Base-by-base conservation (phyloP, 2,329 filamentous ascomycete genomes). In the Ophiostoma piceae region DNA sequence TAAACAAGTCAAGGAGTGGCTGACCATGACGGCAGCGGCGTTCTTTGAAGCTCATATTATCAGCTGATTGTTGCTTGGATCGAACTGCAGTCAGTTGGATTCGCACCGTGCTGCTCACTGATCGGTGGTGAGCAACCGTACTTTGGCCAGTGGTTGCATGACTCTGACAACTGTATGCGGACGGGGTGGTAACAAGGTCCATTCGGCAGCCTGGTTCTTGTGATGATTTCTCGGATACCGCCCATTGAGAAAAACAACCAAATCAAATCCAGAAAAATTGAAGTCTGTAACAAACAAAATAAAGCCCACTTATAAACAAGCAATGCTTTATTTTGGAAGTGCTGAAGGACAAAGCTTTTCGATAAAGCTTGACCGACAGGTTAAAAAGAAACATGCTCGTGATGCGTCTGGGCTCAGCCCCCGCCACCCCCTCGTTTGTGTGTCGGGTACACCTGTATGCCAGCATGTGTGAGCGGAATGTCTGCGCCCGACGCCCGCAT, bases 361-460 rank as follows among this genome's bases (percentile, higher is more conserved):
- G 22, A 29, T 29, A 5, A 57, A 1, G 16, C 7, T 64, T 64
- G 26, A 39, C 60, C 32, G 60, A 64, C 32, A 16, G 19, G 16
- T 37, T 9, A 37, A 64, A 22, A 3, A 64, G 32, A 64, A 64
- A 37, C 32, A 19, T 14, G 60, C 12, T 32, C 32, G 60, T 64
- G 29, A 64, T 64, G 32, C 9, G 60, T 2, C 12, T 12, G 60
- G 32, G 8, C 60, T 64, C 32, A 64, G 60, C 60, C 60, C 60
- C 60, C 60, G 29, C 60, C 60, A 32, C 32, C 29, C 60, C 60
- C 60, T 64, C 60, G 60, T 37, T 16, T 64, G 60, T 37, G 60
- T n/a, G 60, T 35, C 19, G 32, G 11, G 2, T 64, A 29, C 60
- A 22, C 32, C 43, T 47, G 16, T 14, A 47, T 35, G 60, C 14